A percentile compares a stretch with the other conserved stretches of the same genome.
These are phyloP conservation scores for Phytophthora pisi DNA, from an alignment of 352 stramenopile genomes.

Conservation along the genomic window DNA sequence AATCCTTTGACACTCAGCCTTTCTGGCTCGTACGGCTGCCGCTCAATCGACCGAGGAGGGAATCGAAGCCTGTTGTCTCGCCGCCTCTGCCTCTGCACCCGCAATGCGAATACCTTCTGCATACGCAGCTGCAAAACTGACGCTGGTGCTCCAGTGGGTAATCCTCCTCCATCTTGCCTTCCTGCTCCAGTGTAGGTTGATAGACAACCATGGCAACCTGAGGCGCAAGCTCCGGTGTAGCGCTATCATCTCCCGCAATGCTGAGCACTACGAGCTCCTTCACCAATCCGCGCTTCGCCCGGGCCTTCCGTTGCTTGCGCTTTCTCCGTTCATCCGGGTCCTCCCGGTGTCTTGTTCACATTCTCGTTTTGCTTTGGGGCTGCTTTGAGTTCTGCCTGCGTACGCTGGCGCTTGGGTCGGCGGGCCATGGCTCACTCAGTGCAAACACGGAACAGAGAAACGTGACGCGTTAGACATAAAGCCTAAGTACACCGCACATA, in stretches of 20 bases:
- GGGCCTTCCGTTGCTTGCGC: background rate
- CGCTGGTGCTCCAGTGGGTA: too few relatives aligned
- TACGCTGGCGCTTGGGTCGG: background rate
- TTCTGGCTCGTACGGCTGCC: background rate
- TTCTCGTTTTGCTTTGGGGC: background rate
- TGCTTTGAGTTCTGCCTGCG: background rate
- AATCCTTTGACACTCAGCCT: background rate
- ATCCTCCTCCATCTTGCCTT: too few relatives aligned
- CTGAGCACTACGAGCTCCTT: background rate
- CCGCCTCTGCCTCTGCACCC: background rate
- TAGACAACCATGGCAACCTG: too few relatives aligned
- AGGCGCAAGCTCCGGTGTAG: too few relatives aligned
- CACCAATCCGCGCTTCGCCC: background rate
- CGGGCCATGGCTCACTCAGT: background rate
- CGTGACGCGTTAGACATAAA: slow-evolving; percentile 1
- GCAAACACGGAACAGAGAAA: background rate
- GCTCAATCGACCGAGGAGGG: background rate
- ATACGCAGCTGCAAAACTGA: background rate
- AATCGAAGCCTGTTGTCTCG: background rate
- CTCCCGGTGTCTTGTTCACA: background rate
- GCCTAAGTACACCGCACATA: slow-evolving; percentile 3
- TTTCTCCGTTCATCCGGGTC: background rate
- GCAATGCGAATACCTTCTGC: background rate
- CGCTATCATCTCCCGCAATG: background rate
- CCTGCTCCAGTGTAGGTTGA: too few relatives aligned